Evolutionary conservation across 371 early-diverging fungal genomes (phyloP), one percentile per base, ranked within the genome.

Genomic region (Massospora cicadina): DNA sequence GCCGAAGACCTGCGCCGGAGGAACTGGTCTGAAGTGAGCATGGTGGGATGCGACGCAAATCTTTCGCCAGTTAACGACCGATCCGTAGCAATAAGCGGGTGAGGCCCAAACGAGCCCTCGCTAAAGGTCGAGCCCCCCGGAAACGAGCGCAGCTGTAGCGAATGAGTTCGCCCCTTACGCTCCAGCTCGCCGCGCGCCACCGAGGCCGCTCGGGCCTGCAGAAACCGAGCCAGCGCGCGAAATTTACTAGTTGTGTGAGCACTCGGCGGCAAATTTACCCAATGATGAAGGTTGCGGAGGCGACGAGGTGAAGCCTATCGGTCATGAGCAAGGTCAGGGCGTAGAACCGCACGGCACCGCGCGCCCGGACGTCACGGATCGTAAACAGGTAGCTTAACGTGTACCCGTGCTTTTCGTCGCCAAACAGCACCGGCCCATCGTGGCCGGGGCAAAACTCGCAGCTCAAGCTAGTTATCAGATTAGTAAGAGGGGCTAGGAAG

Each of bases 311-410:
- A 1, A 78, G 78, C 28, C 83, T 73, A 71, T 86, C 86, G 2
- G 82, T 80, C 82, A 81, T 82, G 65, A 86, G 72, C 70, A 85
- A 79, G 72, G 80, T 78, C 32, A 86, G 69, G 2, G 80, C 78
- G 69, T 86, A 86, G 62, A 76, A 81, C 54, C 85, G 72, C 5
- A 79, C 77, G 63, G 78, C 80, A 25, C 86, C 86, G 64, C 86
- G 74, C 23, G 86, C 85, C 67, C 83, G 84, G 64, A 76, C 76
- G 72, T 86, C 86, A 23, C 76, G 73, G 57, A 86, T 69, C 63
- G 81, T 84, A 71, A 86, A 86, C 78, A 84, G 81, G 67, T 86
- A 86, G 56, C 80, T 79, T 72, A 86, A 77, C 33, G 81, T 81
- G 73, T 83, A 82, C 30, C 85, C 86, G 65, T 82, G 81, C 62